A percentile compares a stretch with the other conserved stretches of the same genome.
These are phyloP conservation scores for cucumber (Cucumis sativus) DNA, from an alignment of 306 rosid species.

Conservation along the genomic window DNA sequence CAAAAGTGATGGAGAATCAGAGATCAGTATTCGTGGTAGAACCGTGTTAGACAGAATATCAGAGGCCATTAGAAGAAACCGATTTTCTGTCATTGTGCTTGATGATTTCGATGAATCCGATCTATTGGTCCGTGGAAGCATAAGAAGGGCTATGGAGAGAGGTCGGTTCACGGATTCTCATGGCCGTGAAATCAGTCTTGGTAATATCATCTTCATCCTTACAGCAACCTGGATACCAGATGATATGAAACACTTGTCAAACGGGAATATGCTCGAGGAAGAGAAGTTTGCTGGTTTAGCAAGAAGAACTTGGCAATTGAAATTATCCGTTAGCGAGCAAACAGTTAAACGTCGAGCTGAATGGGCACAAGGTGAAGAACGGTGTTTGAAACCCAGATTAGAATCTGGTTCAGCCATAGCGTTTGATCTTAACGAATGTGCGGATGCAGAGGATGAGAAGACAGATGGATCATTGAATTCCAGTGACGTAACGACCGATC, in stretches of 20 bases:
- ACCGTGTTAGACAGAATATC: constrained; percentile 67
- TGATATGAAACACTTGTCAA: constrained; percentile 38
- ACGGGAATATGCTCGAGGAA: constrained; percentile 34
- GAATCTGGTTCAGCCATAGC: constrained; percentile 33
- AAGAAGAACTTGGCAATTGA: constrained; percentile 54
- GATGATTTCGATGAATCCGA: constrained; percentile 81
- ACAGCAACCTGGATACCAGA: constrained; percentile 77
- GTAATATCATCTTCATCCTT: constrained; percentile 71
- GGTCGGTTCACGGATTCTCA: constrained; percentile 74
- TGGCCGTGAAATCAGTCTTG: constrained; percentile 84
- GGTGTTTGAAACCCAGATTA: constrained; percentile 45
- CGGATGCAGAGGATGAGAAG: constrained; percentile 45
- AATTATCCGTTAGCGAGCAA: constrained; percentile 41
- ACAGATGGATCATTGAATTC: constrained; percentile 82
- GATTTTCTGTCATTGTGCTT: constrained; percentile 62
- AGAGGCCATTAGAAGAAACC: constrained; percentile 73
- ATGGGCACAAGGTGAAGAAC: constrained; percentile 47
- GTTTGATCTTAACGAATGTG: constrained; percentile 83
- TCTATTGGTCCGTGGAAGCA: constrained; percentile 39
- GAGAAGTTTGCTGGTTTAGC: constrained; percentile 50
- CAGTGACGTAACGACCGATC: constrained; percentile 76
- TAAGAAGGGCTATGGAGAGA: constrained; percentile 74
- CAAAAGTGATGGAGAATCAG: constrained; percentile 40
- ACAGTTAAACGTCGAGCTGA: constrained; percentile 52
- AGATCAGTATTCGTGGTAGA: constrained; percentile 60